Conservation (phyloP, 352 stramenopile genomes). For the Hyaloperonospora arabidopsidis region DNA sequence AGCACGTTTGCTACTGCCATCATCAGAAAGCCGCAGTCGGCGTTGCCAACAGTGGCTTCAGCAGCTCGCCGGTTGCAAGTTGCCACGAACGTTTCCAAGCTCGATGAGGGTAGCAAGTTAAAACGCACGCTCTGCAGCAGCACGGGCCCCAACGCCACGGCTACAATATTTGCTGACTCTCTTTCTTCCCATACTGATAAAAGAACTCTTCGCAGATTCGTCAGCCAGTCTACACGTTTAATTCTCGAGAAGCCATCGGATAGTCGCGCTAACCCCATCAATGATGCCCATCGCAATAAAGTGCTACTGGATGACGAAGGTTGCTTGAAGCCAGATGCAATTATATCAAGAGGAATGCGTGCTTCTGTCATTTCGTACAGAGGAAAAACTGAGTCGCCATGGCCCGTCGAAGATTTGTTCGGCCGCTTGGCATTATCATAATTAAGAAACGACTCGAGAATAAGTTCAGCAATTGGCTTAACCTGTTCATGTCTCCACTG, state of each 20-base stretch:
- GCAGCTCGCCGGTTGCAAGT: conserved; percentile 26
- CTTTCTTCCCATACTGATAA: conserved; percentile 20
- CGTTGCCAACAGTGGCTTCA: background rate
- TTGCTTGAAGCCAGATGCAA: conserved; percentile 5
- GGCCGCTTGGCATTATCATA: conserved; percentile 5
- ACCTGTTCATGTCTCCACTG: conserved; percentile 24
- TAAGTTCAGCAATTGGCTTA: conserved; percentile 20
- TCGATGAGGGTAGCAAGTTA: conserved; percentile 21
- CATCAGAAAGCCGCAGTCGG: conserved; percentile 23
- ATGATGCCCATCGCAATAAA: conserved; percentile 28
- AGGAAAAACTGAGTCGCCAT: conserved; percentile 21
- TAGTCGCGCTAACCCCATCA: conserved; percentile 30
- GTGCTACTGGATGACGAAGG: conserved; percentile 1
- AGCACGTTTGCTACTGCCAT: conserved; percentile 26
- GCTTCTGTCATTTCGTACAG: background rate
- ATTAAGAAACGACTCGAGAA: conserved; percentile 15
- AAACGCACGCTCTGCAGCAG: conserved; percentile 35
- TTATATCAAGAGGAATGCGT: conserved; percentile 3
- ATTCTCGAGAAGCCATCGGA: conserved; percentile 25
- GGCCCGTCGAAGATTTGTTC: conserved; percentile 2
- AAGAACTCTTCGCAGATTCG: conserved; percentile 33
- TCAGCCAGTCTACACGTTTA: conserved; percentile 35
- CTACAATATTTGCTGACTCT: conserved; percentile 14
- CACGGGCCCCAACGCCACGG: conserved; percentile 32
- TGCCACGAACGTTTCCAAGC: conserved; percentile 27